Base-by-base conservation (phyloP, 805 yeast species). In the Cyberlindnera xylosilytica region DNA sequence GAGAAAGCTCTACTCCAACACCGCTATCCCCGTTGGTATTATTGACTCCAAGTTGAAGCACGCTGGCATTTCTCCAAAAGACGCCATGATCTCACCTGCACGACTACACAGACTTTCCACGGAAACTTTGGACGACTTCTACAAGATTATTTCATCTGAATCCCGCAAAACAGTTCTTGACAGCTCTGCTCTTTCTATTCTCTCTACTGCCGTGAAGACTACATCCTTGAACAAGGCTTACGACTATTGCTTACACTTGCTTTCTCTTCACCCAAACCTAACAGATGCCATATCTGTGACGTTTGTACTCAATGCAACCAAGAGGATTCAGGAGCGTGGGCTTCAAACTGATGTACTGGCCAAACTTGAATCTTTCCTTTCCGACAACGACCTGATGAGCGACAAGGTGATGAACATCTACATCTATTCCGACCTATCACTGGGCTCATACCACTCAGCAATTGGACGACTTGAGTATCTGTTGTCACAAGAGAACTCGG, bases 371-470 rank as follows among this genome's bases (percentile, higher is more conserved):
- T 9, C 11, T 0, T 47, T 38, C 15, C 27, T 55, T 1, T 18
- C 13, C 2, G 45, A 46, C 1, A 38, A 44, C 4, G 33, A 30
- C 2, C 19, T 52, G 17, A 39, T 44, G 38, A 34, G 20, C 10
- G 44, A 44, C 13, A 33, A 42, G 30, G 11, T 46, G 3, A 34
- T 36, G n/a, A 53, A 54, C 28, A 17, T 34, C n/a, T 43, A 44
- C 20, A 46, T 53, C 16, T 49, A 39, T 33, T 45, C 42, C 10
- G 55, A 53, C 22, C 31, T 53, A 2, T 18, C 37, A 6, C 15
- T 50, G 1, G 27, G 38, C 2, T 33, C 46, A 10, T 44, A 46
- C 15, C 23, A 42, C 19, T 31, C 41, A 8, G 54, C 53, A 1
- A 28, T 45, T 4, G 11, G 32, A 4, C 34, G 52, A 7, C 23